Percentiles rank a stretch among this genome's conserved stretches.
phyloP scores from a whole-genome alignment of 306 rosid genomes.

The Prinsepia uniflora region DNA sequence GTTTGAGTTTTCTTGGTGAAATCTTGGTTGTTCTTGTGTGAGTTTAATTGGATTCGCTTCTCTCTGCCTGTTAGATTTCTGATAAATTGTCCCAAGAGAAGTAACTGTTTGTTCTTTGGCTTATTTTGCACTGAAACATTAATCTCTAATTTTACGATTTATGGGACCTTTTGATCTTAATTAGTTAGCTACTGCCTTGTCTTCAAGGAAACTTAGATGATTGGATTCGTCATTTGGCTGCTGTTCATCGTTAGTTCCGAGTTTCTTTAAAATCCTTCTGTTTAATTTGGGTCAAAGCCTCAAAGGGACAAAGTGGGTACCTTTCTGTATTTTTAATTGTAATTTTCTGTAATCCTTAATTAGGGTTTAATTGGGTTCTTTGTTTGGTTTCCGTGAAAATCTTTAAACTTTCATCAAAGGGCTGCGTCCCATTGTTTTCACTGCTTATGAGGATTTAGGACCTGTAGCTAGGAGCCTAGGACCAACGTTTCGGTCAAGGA shows the following conservation, averaged over 20 bases:
- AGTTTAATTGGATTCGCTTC: constrained; percentile 3
- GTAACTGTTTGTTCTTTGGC: background rate
- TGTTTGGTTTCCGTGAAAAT: constrained; percentile 15
- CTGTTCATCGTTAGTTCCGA: background rate
- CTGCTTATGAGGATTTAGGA: background rate
- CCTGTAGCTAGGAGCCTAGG: background rate
- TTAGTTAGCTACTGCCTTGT: background rate
- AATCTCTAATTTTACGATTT: background rate
- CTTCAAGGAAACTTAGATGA: background rate
- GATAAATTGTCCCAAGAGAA: background rate
- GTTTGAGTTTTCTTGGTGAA: constrained; percentile 5
- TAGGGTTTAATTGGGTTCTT: background rate
- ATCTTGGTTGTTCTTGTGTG: background rate
- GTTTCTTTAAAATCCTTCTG: too few species aligned
- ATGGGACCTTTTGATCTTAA: background rate
- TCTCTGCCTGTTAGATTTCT: background rate
- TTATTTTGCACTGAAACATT: background rate
- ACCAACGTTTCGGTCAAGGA: background rate
- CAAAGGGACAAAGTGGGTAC: too few species aligned
- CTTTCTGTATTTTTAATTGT: too few species aligned
- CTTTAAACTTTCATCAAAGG: background rate
- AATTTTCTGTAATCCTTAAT: too few species aligned
- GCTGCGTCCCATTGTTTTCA: background rate
- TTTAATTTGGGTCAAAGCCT: too few species aligned
- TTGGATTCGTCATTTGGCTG: background rate